Evolutionary conservation across 352 stramenopile genomes (phyloP).

Genomic region (Lagenidium sp.): DNA sequence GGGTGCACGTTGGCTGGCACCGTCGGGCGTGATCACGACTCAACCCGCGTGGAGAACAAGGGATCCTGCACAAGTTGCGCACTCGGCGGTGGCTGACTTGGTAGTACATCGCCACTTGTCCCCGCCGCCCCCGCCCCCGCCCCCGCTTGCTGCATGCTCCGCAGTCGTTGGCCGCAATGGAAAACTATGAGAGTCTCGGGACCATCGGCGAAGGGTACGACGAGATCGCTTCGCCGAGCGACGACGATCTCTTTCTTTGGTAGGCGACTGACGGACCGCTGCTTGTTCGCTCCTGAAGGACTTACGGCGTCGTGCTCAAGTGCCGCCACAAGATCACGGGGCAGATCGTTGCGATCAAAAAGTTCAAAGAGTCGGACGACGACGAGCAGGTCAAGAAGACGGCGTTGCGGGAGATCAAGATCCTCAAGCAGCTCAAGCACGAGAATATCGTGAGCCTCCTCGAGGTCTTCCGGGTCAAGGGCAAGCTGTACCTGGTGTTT

Average conservation of each 20-base stretch:
- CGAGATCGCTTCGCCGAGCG: too few species aligned
- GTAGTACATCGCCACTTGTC: too few species aligned
- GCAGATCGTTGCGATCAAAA: slow-evolving; percentile 88
- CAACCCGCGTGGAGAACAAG: too few species aligned
- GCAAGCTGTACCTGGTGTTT: slow-evolving; percentile 82
- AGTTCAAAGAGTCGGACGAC: slow-evolving; percentile 88
- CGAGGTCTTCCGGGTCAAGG: slow-evolving; percentile 80
- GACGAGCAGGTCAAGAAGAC: slow-evolving; percentile 88
- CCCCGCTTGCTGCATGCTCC: too few species aligned
- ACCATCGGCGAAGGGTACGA: slow-evolving; percentile 82
- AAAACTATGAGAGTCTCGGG: slow-evolving; percentile 85
- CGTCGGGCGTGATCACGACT: too few species aligned
- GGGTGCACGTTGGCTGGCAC: too few species aligned
- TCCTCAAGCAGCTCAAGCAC: slow-evolving; percentile 83
- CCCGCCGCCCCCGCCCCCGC: too few species aligned
- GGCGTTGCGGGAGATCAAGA: slow-evolving; percentile 72
- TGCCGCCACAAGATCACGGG: slow-evolving; percentile 73
- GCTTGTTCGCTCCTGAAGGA: slow-evolving; percentile 24
- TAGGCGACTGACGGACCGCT: too few species aligned
- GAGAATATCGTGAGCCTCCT: slow-evolving; percentile 85
- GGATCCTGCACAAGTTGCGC: too few species aligned
- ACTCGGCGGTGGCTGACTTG: too few species aligned
- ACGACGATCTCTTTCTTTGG: too few species aligned
- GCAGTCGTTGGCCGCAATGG: too few species aligned
- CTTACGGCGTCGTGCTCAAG: slow-evolving; percentile 84